Evolutionary conservation across 257 asterid species (phyloP).

Genomic region (Ophiorrhiza pumila): DNA sequence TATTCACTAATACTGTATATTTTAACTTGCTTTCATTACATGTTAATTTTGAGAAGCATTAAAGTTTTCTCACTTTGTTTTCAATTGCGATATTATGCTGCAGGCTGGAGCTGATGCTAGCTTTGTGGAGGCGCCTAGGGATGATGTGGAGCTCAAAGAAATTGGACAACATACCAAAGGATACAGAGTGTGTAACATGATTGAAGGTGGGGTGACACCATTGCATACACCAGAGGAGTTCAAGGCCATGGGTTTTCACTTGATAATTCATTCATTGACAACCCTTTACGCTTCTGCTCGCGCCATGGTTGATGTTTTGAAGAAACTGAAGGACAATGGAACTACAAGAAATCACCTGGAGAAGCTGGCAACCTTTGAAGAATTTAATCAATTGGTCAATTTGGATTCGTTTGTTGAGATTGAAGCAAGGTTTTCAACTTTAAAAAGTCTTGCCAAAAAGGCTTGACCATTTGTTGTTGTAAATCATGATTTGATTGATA

Average conservation of each 20-base stretch:
- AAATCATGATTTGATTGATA: no score
- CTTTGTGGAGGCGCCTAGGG: slow-evolving; percentile 26
- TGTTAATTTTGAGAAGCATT: neutral
- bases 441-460: neutral
- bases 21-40: neutral
- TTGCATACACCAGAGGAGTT: slow-evolving; percentile 28
- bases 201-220: slow-evolving; percentile 24
- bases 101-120: slow-evolving; percentile 28
- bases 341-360: slow-evolving; percentile 17
- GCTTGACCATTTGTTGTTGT: no score
- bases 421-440: slow-evolving; percentile 9
- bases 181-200: slow-evolving; percentile 19
- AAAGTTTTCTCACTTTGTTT: no score
- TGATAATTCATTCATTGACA: slow-evolving; percentile 24
- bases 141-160: slow-evolving; percentile 23
- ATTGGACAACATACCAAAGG: slow-evolving; percentile 16
- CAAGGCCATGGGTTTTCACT: slow-evolving; percentile 21
- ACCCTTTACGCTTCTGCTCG: slow-evolving; percentile 22
- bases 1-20: no score
- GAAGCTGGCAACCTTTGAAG: slow-evolving; percentile 22
- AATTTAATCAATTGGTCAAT: slow-evolving; percentile 19
- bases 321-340: slow-evolving; percentile 21
- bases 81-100: neutral
- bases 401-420: slow-evolving; percentile 23
- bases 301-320: slow-evolving; percentile 22